A percentile compares a stretch with the other conserved stretches of the same genome.
phyloP scores from a whole-genome alignment of 768 basidiomycete genomes.

The Termitomyces titanicus region DNA sequence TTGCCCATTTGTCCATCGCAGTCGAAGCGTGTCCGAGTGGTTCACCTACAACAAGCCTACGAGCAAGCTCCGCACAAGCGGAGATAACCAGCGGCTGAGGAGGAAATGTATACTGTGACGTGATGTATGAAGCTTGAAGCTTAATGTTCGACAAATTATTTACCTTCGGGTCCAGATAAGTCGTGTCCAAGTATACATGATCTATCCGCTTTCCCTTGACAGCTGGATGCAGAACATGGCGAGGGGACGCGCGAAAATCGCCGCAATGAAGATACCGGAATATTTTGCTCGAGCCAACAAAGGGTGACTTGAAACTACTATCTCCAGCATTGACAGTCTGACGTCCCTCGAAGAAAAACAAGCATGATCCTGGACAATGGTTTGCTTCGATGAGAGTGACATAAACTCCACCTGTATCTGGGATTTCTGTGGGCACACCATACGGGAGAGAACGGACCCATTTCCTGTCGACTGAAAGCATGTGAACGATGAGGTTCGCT shows the following conservation, averaged over 20 bases:
- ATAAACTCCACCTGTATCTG: constrained; percentile 77
- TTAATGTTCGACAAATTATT: neutral
- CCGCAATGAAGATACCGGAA: constrained; percentile 97
- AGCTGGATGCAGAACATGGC: constrained; percentile 80
- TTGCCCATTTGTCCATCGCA: constrained; percentile 54
- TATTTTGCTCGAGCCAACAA: constrained; percentile 60
- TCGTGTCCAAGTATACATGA: constrained; percentile 92
- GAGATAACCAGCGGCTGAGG: constrained; percentile 92
- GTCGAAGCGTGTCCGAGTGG: constrained; percentile 22
- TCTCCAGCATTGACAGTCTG: constrained; percentile 91
- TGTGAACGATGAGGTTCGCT: constrained; percentile 87
- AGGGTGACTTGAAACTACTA: constrained; percentile 65
- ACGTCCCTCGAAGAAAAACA: constrained; percentile 91
- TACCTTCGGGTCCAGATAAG: constrained; percentile 87
- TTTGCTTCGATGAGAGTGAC: constrained; percentile 98
- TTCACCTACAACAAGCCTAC: constrained; percentile 46
- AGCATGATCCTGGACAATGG: constrained; percentile 93
- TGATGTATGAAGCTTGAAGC: neutral
- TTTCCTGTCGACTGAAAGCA: constrained; percentile 83
- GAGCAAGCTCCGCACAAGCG: constrained; percentile 85
- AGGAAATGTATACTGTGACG: constrained; percentile 80
- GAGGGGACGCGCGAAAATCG: constrained; percentile 87
- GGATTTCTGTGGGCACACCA: constrained; percentile 69
- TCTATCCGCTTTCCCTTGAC: constrained; percentile 81
- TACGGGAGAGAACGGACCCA: constrained; percentile 89